phyloP scores from a whole-genome alignment of 495 filamentous ascomycete species.

The Chaetomium cochliodes region DNA sequence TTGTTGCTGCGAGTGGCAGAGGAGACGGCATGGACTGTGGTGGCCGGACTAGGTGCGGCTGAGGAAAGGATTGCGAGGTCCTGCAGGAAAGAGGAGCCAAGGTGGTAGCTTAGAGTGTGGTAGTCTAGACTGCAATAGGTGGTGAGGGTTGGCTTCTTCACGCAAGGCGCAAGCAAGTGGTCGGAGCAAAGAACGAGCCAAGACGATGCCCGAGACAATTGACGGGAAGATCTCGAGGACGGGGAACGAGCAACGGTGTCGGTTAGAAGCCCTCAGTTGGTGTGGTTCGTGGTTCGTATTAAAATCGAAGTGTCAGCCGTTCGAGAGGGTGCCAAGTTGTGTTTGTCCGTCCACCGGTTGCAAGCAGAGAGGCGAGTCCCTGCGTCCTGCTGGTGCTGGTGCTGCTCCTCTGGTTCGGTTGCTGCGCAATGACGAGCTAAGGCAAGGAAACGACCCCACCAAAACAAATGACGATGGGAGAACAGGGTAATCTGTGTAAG shows the following conservation, averaged over 20 bases:
- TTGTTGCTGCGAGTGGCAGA: not conserved
- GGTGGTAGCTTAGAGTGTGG: not conserved
- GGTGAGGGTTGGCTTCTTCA: not conserved
- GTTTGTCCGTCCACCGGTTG: no score
- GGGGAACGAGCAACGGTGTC: not conserved
- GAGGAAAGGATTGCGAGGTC: not conserved
- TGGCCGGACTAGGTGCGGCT: not conserved
- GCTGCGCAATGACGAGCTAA: slow-evolving; percentile 19
- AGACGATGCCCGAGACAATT: slow-evolving; percentile 6
- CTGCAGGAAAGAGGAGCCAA: not conserved
- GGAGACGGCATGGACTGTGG: slow-evolving; percentile 19
- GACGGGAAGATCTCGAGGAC: not conserved
- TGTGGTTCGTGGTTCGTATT: not conserved
- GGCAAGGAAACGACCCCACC: slow-evolving; percentile 11
- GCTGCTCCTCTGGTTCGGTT: slow-evolving; percentile 10
- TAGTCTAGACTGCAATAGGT: not conserved
- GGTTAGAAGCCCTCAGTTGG: not conserved
- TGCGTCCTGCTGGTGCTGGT: not conserved
- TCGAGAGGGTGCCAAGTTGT: not conserved
- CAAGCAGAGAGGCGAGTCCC: not conserved
- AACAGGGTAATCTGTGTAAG: not conserved
- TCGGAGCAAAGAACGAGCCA: slow-evolving; percentile 3
- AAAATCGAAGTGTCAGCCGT: not conserved
- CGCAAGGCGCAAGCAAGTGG: not conserved
- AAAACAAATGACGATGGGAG: slow-evolving; percentile 12